Base-by-base conservation (phyloP, 257 asterid species). In the Solanum lycopersicoides region DNA sequence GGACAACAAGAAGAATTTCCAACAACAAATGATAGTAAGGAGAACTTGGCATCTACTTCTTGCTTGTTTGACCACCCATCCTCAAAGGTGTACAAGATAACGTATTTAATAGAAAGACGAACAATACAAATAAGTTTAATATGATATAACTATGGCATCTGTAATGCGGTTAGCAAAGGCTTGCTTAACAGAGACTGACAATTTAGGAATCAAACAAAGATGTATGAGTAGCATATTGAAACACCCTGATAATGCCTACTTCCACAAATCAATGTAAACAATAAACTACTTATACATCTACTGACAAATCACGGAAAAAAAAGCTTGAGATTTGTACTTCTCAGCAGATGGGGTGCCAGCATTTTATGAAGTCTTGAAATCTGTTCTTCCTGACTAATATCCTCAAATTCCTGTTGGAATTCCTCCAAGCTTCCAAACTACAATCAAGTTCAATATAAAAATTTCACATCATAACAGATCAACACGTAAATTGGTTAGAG, bases 331-430 rank as follows among this genome's bases (percentile, higher is more conserved):
- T 82, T 79, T 93, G 83, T 96, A 96, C 99, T 95, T 93, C 99
- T 93, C 34, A 97, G 93, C 45, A 97, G 96, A 93, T 97, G 99
- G 65, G 99, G 99, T 4, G 96, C 98, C 94, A 97, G 91, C 98
- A 97, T 97, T 91, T 90, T 95, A 88, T 97, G 99, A 89, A 97
- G 99, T 94, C 99, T 94, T 68, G 98, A 94, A 85, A 97, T 91
- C 88, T 97, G 99, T 90, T 97, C 99, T 92, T 97, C 99, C 89
- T 97, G 98, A 88, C 92, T 92, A 89, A 97, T 97, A 92, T 97
- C 99, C 98, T 91, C 95, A 93, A 95, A 97, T 93, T 97, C 99
- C 88, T 95, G 95, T 91, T 97, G 99, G 87, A 97, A 96, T 88
- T 94, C 98, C 92, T 94, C 98, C 90, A 96, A 91, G 90, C 98